Evolutionary conservation across 345 rosid genomes (phyloP), one percentile per base, ranked within the genome.

Genomic region (Syzygium aromaticum): DNA sequence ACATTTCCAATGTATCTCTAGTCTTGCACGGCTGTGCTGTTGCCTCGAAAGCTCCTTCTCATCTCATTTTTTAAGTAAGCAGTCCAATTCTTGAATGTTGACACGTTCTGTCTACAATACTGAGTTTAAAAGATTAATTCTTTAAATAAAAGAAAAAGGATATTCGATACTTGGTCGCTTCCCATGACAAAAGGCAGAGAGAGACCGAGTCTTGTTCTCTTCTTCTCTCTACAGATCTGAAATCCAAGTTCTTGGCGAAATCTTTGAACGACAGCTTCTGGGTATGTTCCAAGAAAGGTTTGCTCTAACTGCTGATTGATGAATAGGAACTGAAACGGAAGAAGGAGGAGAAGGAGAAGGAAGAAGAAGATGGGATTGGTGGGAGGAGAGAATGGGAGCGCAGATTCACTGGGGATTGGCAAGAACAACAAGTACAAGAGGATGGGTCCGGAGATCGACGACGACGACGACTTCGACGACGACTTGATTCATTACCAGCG

Each of bases 391-490:
- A 93, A 95, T 86, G 93, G 92, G 87, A 90, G 86, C 54, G 91
- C 88, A 54, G 92, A 91, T 43, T 87, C 95, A 46, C 77, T 94
- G 87, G 94, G 95, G 21, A 33, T 73, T 73, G 49, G 82, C 59
- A 88, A 86, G 82, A 97, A 94, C 90, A 95, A 93, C 89, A 96
- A 94, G 93, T 97, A 97, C 86, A 92, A 85, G 92, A 92, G 98
- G 87, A 97, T 95, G 98, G 95, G 91, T 87, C 92, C 96, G 56
- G 93, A 94, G 77, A 46, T 88, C 28, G 64, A 80, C 38, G 93
- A 87, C 40, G 92, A 84, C 83, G 85, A 77, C 22, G 89, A 27
- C 23, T 43, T 89, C 94, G 88, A 85, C 84, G 92, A 87, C 57
- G 93, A 92, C 54, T 87, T 67, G 83, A 61, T 85, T 52, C 85